Evolutionary conservation across 106 monocot species (phyloP), one percentile per base, ranked within the genome.

Genomic region (Acorus calamus): DNA sequence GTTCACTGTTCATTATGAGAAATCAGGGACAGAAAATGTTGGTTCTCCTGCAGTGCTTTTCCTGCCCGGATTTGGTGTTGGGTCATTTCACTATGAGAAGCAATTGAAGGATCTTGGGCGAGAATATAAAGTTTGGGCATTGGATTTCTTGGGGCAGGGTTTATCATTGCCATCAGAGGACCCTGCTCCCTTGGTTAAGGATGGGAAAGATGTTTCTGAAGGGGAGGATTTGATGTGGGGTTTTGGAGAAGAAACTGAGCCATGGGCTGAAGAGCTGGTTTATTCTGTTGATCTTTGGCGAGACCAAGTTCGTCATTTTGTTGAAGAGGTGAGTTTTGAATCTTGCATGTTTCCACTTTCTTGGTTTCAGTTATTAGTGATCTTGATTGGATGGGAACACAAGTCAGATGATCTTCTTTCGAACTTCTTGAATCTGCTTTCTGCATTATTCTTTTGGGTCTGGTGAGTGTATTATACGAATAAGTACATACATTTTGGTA

Each of bases 131-230:
- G 90, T 96, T 12, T 96, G 87, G 87, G 73, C 94, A 4, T 57
- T 96, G 80, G 94, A 96, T 85, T 96, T 96, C 54, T 61, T 91
- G 6, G 94, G 94, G 50, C 94, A 96, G 68, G 94, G 94, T 46
- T 80, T 76, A 73, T 96, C 94, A 2, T 71, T 96, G 71, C 90
- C 90, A 3, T 71, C 63, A 1, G 90, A 90, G 73, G 87, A 96
- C 47, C 94, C 94, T 3, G 72, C 90, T 57, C 74, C 84, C 45
- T 58, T 48, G 44, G 53, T 11, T 44, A 64, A 52, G n/a, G 45
- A 46, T n/a, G 49, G 7, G 28, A 28, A 28, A 42, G 9, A 11
- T 7, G 10, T 47, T 13, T 47, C 50, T 42, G 66, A 54, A 51
- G 66, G 43, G 7, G 49, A 63, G 7, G 54, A 67, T 14, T 14